Evolutionary conservation across 768 basidiomycete genomes (phyloP).

Genomic region (Naganishia randhawae): DNA sequence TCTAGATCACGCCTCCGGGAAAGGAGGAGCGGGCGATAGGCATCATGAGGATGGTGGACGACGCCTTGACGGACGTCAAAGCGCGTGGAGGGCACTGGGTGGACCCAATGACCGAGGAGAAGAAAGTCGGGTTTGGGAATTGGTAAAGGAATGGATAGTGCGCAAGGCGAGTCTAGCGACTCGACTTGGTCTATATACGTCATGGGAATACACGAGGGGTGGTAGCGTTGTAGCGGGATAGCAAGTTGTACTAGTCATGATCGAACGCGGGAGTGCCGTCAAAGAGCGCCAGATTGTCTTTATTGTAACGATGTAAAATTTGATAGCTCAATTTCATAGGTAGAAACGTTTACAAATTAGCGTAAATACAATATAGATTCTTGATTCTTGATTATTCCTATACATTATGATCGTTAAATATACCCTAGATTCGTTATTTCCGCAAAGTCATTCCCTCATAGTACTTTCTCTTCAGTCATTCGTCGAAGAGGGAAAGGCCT

Average conservation of each 20-base stretch:
- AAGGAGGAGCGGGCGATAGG: constrained; percentile 25
- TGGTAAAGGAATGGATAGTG: not conserved
- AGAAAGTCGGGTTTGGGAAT: constrained; percentile 17
- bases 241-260: not conserved
- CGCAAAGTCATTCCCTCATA: no score
- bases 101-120: constrained; percentile 6
- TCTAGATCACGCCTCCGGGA: constrained; percentile 18
- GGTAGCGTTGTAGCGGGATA: not conserved
- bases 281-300: no score
- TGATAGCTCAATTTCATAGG: not conserved
- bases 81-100: constrained; percentile 17
- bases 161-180: not conserved
- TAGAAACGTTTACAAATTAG: not conserved
- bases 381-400: not conserved
- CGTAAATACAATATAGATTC: not conserved
- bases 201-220: not conserved
- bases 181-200: not conserved
- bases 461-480: not conserved
- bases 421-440: no score
- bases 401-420: no score
- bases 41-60: constrained; percentile 26
- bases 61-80: constrained; percentile 10
- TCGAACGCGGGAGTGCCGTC: not conserved
- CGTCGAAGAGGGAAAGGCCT: not conserved
- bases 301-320: not conserved